Base-by-base conservation (phyloP, 2,329 filamentous ascomycete genomes). In the Bipolaris victoriae region DNA sequence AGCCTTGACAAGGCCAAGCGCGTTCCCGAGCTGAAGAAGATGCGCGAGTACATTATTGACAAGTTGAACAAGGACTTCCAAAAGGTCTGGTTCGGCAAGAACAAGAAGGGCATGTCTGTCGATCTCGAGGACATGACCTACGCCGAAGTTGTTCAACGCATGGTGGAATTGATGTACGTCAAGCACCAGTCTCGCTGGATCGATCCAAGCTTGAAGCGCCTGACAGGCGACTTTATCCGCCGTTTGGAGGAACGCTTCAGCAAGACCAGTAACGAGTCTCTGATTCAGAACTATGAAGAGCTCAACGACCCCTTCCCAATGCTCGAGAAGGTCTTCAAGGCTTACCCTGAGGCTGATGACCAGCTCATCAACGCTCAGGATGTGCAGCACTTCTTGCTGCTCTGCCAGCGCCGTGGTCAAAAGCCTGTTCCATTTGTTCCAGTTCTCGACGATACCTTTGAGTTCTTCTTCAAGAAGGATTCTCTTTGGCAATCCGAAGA, bases 391-490 rank as follows among this genome's bases (percentile, higher is more conserved):
- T 98, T 99, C 84, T 79, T 99, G 52, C 84, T 96, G 33, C 88
- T 99, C 41, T 98, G 93, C 83, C 89, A 95, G 80, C 89, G 92
- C 36, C 91, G 90, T 46, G 90, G 89, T 39, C 95, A 99, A 82
- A 99, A 99, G 84, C 95, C 95, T 2, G 91, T 96, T 26, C 95
- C 94, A 0, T 99, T 99, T 75, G 93, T 99, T 29, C 95, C 95
- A 5, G 84, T 90, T n/a, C 84, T 99, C 20, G 95, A 99, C 70
- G 92, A 96, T 62, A 97, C 94, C 75, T 99, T 99, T 66, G 95
- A 99, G 76, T 97, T 96, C 80, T 99, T 92, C 83, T 99, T 99
- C 89, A 99, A 99, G 88, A 99, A 99, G 83, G 95, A 99, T 77
- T 99, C 95, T 1, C 85, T 99, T 7, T 99, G 95, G 95, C 95